Conservation (phyloP, 768 basidiomycete species). For the Lactarius psammicola region DNA sequence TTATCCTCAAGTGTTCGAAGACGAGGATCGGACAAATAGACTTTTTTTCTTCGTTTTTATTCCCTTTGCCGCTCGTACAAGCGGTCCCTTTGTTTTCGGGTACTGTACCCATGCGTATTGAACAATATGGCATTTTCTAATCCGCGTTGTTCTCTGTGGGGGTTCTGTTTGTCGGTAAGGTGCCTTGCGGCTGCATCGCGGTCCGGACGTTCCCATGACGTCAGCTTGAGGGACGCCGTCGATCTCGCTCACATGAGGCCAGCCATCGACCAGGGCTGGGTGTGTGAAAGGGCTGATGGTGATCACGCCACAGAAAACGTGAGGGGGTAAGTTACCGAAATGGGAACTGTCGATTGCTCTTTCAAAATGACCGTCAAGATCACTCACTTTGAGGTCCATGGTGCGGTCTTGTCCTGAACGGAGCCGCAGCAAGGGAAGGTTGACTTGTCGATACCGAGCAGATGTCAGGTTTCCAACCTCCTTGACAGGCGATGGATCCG, state of each 20-base stretch:
- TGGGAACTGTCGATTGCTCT: neutral
- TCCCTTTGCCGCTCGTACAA: neutral
- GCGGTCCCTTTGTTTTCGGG: neutral
- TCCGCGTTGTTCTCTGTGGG: neutral
- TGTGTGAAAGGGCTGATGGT: neutral
- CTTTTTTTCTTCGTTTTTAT: neutral
- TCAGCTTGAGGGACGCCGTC: neutral
- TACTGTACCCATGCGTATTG: neutral
- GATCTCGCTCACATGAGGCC: neutral
- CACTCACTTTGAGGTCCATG: constrained; percentile 57
- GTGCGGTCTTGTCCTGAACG: constrained; percentile 35
- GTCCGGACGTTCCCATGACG: constrained; percentile 2
- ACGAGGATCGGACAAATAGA: constrained; percentile 21
- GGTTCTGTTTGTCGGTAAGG: neutral
- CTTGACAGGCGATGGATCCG: constrained; percentile 86
- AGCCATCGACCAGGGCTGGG: neutral
- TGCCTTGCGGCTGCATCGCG: neutral
- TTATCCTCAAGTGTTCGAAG: constrained; percentile 1
- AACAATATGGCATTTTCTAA: neutral
- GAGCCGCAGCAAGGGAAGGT: neutral
- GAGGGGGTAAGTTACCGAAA: neutral
- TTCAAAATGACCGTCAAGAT: constrained; percentile 43
- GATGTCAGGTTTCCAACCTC: constrained; percentile 94
- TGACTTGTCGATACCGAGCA: constrained; percentile 35
- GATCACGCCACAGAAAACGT: neutral